These are phyloP conservation scores for Raffaelea arxii DNA, from an alignment of 2,329 filamentous ascomycete genomes.

Conservation along the genomic window DNA sequence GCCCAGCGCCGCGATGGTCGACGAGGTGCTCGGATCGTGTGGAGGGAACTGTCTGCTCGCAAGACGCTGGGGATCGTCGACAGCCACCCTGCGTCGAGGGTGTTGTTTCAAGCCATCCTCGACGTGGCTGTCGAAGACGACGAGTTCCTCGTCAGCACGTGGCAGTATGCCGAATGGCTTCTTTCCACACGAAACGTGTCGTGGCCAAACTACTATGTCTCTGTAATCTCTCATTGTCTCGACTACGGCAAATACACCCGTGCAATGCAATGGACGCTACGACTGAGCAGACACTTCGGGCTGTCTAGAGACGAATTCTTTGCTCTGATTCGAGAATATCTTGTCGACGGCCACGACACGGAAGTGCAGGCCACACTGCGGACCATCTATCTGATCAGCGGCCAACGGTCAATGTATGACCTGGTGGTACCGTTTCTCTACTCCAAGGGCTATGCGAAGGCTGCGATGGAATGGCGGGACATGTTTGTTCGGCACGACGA, in stretches of 20 bases:
- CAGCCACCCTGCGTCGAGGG: too few relatives aligned
- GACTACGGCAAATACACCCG: constrained; percentile 25
- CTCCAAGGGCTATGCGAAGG: constrained; percentile 29
- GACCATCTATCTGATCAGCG: constrained; percentile 34
- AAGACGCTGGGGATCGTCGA: constrained; percentile 15
- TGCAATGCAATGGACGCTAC: constrained; percentile 38
- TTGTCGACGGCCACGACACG: constrained; percentile 24
- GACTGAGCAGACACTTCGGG: constrained; percentile 31
- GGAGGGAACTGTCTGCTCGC: constrained; percentile 17
- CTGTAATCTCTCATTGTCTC: constrained; percentile 33
- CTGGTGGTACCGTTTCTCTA: constrained; percentile 41
- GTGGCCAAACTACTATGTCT: constrained; percentile 43
- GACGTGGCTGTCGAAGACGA: constrained; percentile 22
- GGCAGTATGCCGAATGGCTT: constrained; percentile 34
- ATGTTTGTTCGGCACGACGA: constrained; percentile 31
- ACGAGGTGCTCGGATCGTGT: constrained; percentile 17
- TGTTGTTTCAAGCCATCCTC: constrained; percentile 22
- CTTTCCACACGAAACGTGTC: constrained; percentile 23
- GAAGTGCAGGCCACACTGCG: constrained; percentile 29
- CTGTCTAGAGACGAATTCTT: constrained; percentile 31
- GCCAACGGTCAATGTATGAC: constrained; percentile 38
- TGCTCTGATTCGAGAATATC: constrained; percentile 29
- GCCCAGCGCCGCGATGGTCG: constrained; percentile 16
- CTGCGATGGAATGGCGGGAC: constrained; percentile 39
- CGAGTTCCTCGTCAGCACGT: constrained; percentile 23